These are phyloP conservation scores for Westerdykella sp. DNA, from an alignment of 2,329 filamentous ascomycete species.

Conservation along the genomic window DNA sequence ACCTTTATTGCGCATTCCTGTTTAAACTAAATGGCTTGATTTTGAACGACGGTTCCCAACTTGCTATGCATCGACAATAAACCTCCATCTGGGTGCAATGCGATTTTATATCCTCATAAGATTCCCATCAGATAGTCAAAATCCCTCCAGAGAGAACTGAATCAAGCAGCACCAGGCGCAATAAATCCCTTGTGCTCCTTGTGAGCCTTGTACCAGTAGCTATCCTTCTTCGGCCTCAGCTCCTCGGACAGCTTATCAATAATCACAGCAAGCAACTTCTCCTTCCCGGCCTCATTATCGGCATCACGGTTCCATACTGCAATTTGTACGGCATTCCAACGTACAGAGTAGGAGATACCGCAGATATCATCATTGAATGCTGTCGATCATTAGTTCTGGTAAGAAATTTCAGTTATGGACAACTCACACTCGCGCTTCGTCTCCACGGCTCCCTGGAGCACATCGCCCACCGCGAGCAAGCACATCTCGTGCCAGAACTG, in stretches of 20 bases:
- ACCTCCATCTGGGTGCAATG: too few relatives aligned
- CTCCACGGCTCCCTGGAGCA: constrained; percentile 67
- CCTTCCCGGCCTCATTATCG: constrained; percentile 70
- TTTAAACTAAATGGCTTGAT: too few relatives aligned
- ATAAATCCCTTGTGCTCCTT: constrained; percentile 75
- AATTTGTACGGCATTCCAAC: constrained; percentile 84
- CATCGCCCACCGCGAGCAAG: constrained; percentile 76
- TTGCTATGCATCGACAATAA: too few relatives aligned
- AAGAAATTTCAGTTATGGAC: background rate
- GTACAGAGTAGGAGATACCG: constrained; percentile 78
- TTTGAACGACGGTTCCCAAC: too few relatives aligned
- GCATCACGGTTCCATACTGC: constrained; percentile 91
- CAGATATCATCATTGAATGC: constrained; percentile 71
- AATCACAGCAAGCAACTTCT: constrained; percentile 66
- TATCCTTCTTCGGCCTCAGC: constrained; percentile 59
- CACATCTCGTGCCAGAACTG: constrained; percentile 79
- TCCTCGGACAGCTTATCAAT: constrained; percentile 67
- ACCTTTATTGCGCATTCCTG: too few relatives aligned
- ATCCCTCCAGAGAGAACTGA: too few relatives aligned
- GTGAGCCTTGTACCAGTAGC: constrained; percentile 84
- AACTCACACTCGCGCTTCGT: constrained; percentile 52
- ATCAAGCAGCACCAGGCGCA: constrained; percentile 1
- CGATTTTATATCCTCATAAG: too few relatives aligned
- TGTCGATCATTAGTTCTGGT: constrained; percentile 7
- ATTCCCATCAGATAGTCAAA: too few relatives aligned